phyloP scores from a whole-genome alignment of 441 rosid genomes.

The Breynia disticha region DNA sequence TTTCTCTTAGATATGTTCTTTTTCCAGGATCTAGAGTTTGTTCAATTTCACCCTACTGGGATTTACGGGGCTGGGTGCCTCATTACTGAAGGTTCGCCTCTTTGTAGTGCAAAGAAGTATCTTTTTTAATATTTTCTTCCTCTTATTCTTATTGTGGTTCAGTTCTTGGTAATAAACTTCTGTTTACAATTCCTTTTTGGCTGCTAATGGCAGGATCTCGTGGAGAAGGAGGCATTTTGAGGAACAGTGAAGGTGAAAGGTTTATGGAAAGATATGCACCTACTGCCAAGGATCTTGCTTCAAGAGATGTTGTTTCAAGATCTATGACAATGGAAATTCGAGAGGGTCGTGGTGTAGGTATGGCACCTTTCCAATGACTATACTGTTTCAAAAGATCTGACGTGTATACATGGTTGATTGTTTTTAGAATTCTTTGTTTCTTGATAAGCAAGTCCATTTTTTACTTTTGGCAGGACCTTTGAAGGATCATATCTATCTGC shows the following conservation, averaged over 20 bases:
- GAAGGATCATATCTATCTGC: constrained; percentile 94
- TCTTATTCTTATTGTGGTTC: too few relatives aligned
- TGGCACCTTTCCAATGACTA: constrained; percentile 2
- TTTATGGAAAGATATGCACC: constrained; percentile 99
- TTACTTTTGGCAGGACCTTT: constrained; percentile 48
- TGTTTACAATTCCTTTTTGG: constrained; percentile 9
- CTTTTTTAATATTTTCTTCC: too few relatives aligned
- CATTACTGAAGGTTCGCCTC: constrained; percentile 75
- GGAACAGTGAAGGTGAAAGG: constrained; percentile 92
- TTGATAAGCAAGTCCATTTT: constrained; percentile 1
- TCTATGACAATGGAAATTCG: constrained; percentile 99
- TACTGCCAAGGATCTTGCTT: constrained; percentile 97
- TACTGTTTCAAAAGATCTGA: not conserved
- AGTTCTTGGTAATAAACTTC: too few relatives aligned
- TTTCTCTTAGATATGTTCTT: constrained; percentile 5
- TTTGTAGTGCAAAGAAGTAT: constrained; percentile 1
- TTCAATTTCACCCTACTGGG: constrained; percentile 95
- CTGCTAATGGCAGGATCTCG: constrained; percentile 61
- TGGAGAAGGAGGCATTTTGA: constrained; percentile 96
- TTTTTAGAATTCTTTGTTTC: not conserved
- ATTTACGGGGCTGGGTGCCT: constrained; percentile 98
- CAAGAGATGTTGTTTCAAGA: constrained; percentile 98
- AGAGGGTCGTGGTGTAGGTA: constrained; percentile 99
- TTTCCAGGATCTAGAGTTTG: constrained; percentile 84
- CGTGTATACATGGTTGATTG: not conserved